Evolutionary conservation across 441 rosid species (phyloP).

Genomic region (Macaranga tanarius): DNA sequence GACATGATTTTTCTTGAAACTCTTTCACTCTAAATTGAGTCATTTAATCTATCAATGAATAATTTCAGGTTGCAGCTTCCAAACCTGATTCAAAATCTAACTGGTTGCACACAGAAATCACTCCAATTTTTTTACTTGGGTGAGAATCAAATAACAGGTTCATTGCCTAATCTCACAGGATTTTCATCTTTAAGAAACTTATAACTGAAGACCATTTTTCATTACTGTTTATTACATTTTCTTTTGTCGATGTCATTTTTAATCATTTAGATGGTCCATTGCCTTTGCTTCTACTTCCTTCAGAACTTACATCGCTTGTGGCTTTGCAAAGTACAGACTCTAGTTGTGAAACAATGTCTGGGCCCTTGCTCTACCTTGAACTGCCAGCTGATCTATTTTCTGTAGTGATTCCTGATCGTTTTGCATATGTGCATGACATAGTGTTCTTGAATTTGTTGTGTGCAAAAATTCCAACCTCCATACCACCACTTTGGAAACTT

Average conservation of each 20-base stretch:
- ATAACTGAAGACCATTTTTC: neutral
- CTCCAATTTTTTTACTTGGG: constrained; percentile 1
- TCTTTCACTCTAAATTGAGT: constrained; percentile 12
- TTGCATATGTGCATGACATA: neutral
- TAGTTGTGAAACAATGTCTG: neutral
- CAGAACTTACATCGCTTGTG: neutral
- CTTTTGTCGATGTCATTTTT: neutral
- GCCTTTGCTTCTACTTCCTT: neutral
- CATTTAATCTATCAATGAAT: neutral
- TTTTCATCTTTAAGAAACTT: constrained; percentile 9
- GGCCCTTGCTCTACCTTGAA: neutral
- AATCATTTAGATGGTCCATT: neutral
- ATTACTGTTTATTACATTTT: neutral
- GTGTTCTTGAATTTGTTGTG: constrained; percentile 14
- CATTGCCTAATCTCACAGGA: constrained; percentile 5
- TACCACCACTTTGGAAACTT: neutral
- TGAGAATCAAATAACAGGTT: no score
- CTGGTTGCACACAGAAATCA: constrained; percentile 13
- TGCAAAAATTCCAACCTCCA: constrained; percentile 5
- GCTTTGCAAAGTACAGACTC: neutral
- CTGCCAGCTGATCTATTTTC: constrained; percentile 1
- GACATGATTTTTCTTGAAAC: constrained; percentile 5
- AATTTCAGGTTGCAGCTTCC: constrained; percentile 4
- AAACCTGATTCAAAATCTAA: neutral
- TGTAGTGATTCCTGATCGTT: neutral